Percentiles rank a stretch among this genome's conserved stretches.
phyloP scores from a whole-genome alignment of 192 early-diverging fungal genomes.

The Gonapodya sp. region DNA sequence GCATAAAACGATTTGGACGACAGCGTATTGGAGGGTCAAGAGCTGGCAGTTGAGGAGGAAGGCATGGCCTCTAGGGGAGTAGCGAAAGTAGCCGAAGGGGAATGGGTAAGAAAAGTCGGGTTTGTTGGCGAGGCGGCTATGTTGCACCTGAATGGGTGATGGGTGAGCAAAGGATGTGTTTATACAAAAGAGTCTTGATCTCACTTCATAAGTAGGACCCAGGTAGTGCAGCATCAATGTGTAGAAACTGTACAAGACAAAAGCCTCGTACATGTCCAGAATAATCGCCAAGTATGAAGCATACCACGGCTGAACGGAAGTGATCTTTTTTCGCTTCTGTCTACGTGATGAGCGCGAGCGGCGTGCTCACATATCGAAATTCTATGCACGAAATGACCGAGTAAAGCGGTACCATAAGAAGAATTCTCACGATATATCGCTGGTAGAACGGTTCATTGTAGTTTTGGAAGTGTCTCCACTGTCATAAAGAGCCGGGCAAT shows the following conservation, averaged over 20 bases:
- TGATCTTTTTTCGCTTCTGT: no score
- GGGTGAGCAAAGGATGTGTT: background rate
- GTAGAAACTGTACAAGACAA: background rate
- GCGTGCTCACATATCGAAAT: background rate
- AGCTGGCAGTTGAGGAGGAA: slow-evolving; percentile 4
- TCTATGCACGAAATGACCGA: background rate
- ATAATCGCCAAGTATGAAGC: background rate
- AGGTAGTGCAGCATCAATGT: background rate
- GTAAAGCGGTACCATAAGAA: slow-evolving; percentile 7
- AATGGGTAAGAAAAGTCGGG: background rate
- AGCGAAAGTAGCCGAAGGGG: background rate
- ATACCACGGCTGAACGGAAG: background rate
- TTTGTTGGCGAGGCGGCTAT: background rate
- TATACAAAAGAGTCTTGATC: background rate
- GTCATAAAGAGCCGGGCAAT: slow-evolving; percentile 1
- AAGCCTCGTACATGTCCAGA: background rate
- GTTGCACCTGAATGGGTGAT: background rate
- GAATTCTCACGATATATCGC: slow-evolving; percentile 8
- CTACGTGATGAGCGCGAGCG: background rate
- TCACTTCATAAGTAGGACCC: background rate
- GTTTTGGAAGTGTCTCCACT: slow-evolving; percentile 8
- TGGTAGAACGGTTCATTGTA: background rate
- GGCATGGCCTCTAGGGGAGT: background rate
- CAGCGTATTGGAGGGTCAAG: background rate
- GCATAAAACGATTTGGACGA: background rate